Percentiles rank a stretch among this genome's conserved stretches.
These are phyloP conservation scores for Dysphania ambrosioides DNA, from an alignment of 148 eudicot species.

Conservation along the genomic window DNA sequence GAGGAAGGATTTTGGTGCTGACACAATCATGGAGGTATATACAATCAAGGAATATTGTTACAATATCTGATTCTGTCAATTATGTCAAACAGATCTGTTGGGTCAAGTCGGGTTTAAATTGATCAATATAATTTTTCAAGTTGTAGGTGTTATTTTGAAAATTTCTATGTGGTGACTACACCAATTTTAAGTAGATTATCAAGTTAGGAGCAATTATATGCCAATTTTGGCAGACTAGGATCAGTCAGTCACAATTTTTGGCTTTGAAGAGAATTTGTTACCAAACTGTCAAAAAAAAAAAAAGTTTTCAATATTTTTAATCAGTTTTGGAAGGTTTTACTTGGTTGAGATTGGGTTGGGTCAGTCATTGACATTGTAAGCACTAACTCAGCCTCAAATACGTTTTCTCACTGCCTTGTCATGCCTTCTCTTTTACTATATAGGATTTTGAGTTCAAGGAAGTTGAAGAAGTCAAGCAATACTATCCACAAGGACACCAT, in stretches of 20 bases:
- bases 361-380: background rate
- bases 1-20: conserved; percentile 84
- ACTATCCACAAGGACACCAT: conserved; percentile 95
- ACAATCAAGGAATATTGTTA: background rate
- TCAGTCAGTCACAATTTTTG: too few species aligned
- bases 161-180: too few species aligned
- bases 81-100: background rate
- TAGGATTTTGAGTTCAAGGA: conserved; percentile 82
- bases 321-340: background rate
- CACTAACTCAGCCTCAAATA: background rate
- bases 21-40: conserved; percentile 78
- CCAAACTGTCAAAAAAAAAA: background rate
- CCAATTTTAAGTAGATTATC: too few species aligned
- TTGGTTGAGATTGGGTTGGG: background rate
- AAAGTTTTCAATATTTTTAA: background rate
- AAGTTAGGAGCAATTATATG: background rate
- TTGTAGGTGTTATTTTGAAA: too few species aligned
- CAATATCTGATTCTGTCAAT: background rate
- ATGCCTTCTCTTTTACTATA: background rate
- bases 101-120: background rate
- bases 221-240: too few species aligned
- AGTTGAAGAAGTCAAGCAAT: conserved; percentile 56
- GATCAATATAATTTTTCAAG: background rate
- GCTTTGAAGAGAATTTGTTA: background rate
- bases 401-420: conserved; percentile 1